Base-by-base conservation (phyloP, 2,329 filamentous ascomycete genomes). In the Grosmannia serpens region DNA sequence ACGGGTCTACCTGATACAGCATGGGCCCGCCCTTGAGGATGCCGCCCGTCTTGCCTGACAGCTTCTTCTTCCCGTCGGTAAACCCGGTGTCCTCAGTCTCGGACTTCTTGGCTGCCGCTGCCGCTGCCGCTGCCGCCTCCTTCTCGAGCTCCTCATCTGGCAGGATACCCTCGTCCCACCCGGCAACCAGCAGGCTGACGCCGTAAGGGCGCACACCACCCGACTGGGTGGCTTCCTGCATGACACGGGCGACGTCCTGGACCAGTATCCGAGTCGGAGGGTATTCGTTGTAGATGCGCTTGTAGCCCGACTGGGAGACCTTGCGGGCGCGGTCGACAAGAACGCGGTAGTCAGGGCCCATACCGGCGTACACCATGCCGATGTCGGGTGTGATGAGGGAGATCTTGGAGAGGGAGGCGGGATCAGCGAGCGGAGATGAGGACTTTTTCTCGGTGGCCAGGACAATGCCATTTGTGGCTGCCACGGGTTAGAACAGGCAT, bases 211-310 rank as follows among this genome's bases (percentile, higher is more conserved):
- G 83, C 63, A 99, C 92, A 84, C 94, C 94, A 70, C 94, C 94
- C 46, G 90, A 96, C 75, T 99, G 94, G 61, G 94, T 99, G 62
- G 94, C 94, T 77, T 99, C 94, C 76, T 99, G 94, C 87, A 99
- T 96, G 65, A 97, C 92, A 64, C 91, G 84, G 61, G 94, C 94
- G 59, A 99, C 91, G 69, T 99, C 94, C 76, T 99, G 94, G 59
- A 99, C 94, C 77, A 99, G 83, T 87, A 99, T 99, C 73, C 94
- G 86, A 59, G 94, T 99, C 7, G 94, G 94, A n/a, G 94, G 94
- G 78, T 99, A 99, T 78, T 99, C 94, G 77, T 99, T 99, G 81
- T 99, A 99, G 78, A 99, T 91, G 74, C 94, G 90, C 84, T 99
- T 99, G 85, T 99, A 99, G 73, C 86, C 88, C 53, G 94, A 95